Evolutionary conservation across 73 alveolate species (phyloP).

Genomic region (Urostyla sp.): DNA sequence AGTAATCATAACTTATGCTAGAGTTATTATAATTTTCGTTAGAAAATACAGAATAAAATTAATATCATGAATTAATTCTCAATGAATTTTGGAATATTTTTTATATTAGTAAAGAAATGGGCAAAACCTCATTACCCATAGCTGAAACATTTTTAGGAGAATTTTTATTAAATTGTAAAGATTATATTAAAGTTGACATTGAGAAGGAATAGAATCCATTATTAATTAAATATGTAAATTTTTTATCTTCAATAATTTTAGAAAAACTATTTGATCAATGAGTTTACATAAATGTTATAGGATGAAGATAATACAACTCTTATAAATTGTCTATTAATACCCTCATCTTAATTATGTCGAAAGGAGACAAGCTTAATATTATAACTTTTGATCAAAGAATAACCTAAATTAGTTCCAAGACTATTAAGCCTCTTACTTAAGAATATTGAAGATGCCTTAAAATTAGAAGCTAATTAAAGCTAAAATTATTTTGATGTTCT

Average conservation of each 20-base stretch:
- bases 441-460: background rate
- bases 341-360: conserved; percentile 10
- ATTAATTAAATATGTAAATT: too few species aligned
- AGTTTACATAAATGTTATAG: background rate
- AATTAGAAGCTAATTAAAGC: background rate
- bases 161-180: background rate
- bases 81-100: background rate
- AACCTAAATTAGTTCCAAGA: background rate
- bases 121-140: background rate
- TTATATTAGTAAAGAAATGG: background rate
- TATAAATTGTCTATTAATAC: background rate
- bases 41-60: background rate
- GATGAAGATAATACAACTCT: background rate
- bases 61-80: background rate
- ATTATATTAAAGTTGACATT: too few species aligned
- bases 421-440: background rate
- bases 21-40: background rate
- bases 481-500: conserved; percentile 4
- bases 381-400: too few species aligned
- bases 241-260: too few species aligned
- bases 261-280: too few species aligned
- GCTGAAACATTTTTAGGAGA: conserved; percentile 17
- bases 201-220: too few species aligned
- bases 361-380: background rate
- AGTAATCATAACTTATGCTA: conserved; percentile 4